A percentile compares a stretch with the other conserved stretches of the same genome.
Conservation (phyloP, 371 early-diverging fungal species). For the Coemansia sp. region DNA sequence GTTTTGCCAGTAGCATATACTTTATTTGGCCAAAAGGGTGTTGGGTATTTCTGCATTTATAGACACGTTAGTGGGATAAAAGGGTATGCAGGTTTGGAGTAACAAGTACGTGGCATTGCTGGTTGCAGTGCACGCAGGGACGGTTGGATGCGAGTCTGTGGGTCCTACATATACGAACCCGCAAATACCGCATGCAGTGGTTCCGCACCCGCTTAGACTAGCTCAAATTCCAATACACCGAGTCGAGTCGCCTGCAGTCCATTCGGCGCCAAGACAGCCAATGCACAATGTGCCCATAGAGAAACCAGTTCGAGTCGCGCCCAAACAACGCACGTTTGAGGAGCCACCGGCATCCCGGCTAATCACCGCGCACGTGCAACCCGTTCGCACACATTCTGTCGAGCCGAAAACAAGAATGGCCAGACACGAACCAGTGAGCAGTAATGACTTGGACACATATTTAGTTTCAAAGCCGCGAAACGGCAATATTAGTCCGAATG, state of each 20-base stretch:
- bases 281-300: neutral
- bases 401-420: neutral
- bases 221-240: neutral
- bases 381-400: no score
- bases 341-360: neutral
- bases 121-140: neutral
- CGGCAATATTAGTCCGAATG: neutral
- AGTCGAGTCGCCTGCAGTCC: no score
- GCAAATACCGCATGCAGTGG: neutral
- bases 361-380: neutral
- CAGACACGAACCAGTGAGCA: neutral
- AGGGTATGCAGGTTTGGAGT: conserved; percentile 10
- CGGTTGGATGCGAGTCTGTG: neutral
- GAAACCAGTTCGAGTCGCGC: neutral
- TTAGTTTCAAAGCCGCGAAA: neutral
- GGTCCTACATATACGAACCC: neutral
- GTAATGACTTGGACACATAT: neutral
- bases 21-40: no score
- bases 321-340: no score
- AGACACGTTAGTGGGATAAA: neutral
- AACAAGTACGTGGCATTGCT: neutral
- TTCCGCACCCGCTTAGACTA: neutral
- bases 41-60: neutral
- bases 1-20: neutral
- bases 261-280: neutral